Base-by-base conservation (phyloP, 2,329 filamentous ascomycete genomes). In the Neonectria ditissima region DNA sequence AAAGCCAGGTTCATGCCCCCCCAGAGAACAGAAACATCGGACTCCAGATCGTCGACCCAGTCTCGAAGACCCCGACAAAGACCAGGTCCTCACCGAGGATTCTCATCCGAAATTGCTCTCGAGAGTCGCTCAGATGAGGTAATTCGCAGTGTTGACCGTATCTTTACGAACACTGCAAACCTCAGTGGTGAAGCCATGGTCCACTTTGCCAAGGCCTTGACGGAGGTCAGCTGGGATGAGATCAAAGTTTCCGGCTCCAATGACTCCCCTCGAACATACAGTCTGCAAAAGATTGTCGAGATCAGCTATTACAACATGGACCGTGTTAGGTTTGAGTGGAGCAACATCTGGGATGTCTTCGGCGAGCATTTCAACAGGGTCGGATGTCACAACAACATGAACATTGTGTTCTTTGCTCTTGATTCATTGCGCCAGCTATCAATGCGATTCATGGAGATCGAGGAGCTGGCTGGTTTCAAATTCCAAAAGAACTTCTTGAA, bases 261-360 rank as follows among this genome's bases (percentile, higher is more conserved):
- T 75, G 96, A 99, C 65, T 97, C 93, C 22, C 96, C 96, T 11
- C 89, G 97, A 58, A 99, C 95, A 9, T 99, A 97, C 84, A 97
- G 94, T 81, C 82, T 99, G 65, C 96, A 99, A 76, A 99, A 99
- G 80, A 88, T 99, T 67, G 97, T 99, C 16, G 96, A 99, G 79
- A 98, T 99, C 79, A 97, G 93, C 78, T 97, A 97, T 79, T 99
- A 99, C 87, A 99, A 99, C 82, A 99, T 99, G 96, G 94, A 93
- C 63, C 90, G 96, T 84, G 95, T 99, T 37, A 91, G 96, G 73
- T 98, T 98, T 73, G 96, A 99, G 77, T 99, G 96, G 96, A 97
- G 92, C 13, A 95, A 92, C 73, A 97, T 99, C 63, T 99, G 96
- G 96, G 92, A 92, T 67, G 92, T 99, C 1, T 86, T 99, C n/a